Base-by-base conservation (phyloP, 1,284 basidiomycete genomes). In the Ustilago hordei region DNA sequence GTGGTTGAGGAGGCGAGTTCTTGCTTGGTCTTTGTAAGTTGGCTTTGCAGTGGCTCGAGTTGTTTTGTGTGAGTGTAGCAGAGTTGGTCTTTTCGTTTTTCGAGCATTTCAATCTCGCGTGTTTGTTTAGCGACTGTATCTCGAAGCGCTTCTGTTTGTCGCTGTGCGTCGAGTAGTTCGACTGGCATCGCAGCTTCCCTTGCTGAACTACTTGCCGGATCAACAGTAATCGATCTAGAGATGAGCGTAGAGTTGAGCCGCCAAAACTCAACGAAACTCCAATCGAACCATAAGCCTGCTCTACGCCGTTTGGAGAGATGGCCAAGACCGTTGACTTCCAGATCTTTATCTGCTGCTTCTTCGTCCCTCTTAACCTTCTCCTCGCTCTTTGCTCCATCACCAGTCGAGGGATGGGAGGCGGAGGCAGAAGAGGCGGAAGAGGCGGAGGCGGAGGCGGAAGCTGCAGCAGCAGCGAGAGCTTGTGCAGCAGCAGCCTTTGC, bases 231-330 rank as follows among this genome's bases (percentile, higher is more conserved):
- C 3, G 78, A 75, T 56, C 80, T 82, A 19, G 80, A 69, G 17
- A 85, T 77, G 11, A 67, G 65, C 4, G 95, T 93, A 81, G 95
- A 96, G 84, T 96, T 95, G 60, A 94, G 70, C 87, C 98, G 98
- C 92, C 95, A 95, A 85, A 98, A 99, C 86, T 99, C 96, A n/a
- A 98, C 92, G 87, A 98, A 99, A 2, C 92, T 90, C 94, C 95
- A 98, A 85, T 98, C 95, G 84, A 99, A 94, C 96, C 95, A 99
- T 38, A 98, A 88, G 85, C 95, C 95, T n/a, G 72, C 90, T 90
- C 63, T 87, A 86, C 58, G 89, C 87, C 82, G 34, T 90, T 89
- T 67, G 3, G 69, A 73, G 17, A 77, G 64, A n/a, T 77, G 75
- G 1, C 75, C 75, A 13, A 77, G 39, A 8, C 70, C 70, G 55